Base-by-base conservation (phyloP, 257 asterid species). In the Thymus quinquecostatus region DNA sequence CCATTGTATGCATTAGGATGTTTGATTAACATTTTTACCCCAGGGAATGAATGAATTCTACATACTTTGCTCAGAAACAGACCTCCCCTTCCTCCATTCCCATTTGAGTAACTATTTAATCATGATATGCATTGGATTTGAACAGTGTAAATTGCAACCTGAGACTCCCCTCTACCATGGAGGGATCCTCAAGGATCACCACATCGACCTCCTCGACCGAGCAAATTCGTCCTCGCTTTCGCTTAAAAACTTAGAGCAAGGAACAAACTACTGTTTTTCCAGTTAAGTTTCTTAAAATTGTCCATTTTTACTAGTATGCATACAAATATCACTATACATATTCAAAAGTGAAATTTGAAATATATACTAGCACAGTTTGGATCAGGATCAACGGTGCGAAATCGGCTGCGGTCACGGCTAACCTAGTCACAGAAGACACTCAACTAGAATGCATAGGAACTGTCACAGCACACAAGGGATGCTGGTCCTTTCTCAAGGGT, bases 401-500 rank as follows among this genome's bases (percentile, higher is more conserved):
- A 61, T 77, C 84, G 12, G 78, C 81, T 28, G 75, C 82, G 10
- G 38, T 89, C 6, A 78, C 80, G 49, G 89, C 86, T 5, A 84
- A 82, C 62, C 78, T 86, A 8, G 78, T 68, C 54, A 83, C 83
- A 8, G 83, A 83, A 60, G 71, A 76, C 10, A 48, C 81, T 4
- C 47, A 33, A 13, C 21, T 75, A 27, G 63, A 79, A 41, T 91
- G 91, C 79, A 77, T 86, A 9, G 96, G 96, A 44, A 87, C 83
- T 38, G 95, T 89, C 47, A 75, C 85, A 65, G 94, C 94, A 36
- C 70, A 71, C 57, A 54, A n/a, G 11, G 88, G 94, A 0, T 91
- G 97, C 64, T 91, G 92, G 89, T 85, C 92, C 0, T 89, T 91
- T 74, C 91, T 89, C 61, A 87, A 88, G 86, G 97, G 96, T 74